A percentile compares a stretch with the other conserved stretches of the same genome.
Evolutionary conservation across 1,284 basidiomycete species (phyloP).

Genomic region (Anthracocystis panici-leucophaei): DNA sequence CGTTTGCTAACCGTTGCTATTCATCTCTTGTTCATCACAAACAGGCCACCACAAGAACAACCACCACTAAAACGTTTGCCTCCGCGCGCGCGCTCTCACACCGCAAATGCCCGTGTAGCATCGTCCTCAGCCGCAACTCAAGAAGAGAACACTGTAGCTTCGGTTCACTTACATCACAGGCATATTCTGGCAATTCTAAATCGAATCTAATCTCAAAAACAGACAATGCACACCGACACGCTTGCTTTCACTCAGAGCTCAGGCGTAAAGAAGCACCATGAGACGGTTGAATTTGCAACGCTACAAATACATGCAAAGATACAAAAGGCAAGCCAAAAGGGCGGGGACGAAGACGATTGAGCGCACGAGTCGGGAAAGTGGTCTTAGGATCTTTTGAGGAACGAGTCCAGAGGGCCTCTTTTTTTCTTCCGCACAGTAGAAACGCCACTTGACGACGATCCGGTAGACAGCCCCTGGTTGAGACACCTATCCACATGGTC

Average conservation of each 20-base stretch:
- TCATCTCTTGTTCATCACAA: too few species aligned
- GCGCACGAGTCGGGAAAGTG: too few species aligned
- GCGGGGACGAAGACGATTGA: too few species aligned
- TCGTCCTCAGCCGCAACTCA: neutral
- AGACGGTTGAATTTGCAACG: too few species aligned
- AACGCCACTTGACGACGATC: neutral
- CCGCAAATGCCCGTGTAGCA: neutral
- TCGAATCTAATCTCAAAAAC: too few species aligned
- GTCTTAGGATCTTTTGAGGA: constrained; percentile 7
- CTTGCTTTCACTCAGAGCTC: too few species aligned
- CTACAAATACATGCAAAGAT: neutral
- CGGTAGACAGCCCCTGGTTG: constrained; percentile 3
- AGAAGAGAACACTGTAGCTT: too few species aligned
- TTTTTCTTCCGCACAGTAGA: constrained; percentile 12
- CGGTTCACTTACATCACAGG: too few species aligned
- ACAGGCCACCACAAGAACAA: constrained; percentile 61
- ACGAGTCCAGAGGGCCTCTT: constrained; percentile 45
- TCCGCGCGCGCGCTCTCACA: neutral
- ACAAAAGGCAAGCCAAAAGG: neutral
- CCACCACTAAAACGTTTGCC: constrained; percentile 42
- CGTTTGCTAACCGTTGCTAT: too few species aligned
- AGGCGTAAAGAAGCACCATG: too few species aligned
- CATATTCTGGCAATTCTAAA: too few species aligned
- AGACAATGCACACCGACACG: too few species aligned
- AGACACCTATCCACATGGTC: constrained; percentile 53